A percentile compares a stretch with the other conserved stretches of the same genome.
Conservation (phyloP, 2,329 filamentous ascomycete species). For the Trichoderma koningiopsis region DNA sequence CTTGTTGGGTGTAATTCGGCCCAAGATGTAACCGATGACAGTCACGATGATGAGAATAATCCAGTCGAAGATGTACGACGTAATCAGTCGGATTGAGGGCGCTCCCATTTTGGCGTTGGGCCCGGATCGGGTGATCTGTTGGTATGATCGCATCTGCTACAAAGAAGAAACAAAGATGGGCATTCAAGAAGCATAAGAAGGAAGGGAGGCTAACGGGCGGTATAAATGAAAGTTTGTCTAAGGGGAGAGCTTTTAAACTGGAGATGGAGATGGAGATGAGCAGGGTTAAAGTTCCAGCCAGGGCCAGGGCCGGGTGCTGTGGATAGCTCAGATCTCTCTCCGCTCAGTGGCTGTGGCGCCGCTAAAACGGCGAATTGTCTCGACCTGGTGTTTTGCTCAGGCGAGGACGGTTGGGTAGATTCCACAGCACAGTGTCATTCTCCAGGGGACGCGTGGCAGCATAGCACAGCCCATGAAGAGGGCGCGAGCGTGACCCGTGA, state of each 20-base stretch:
- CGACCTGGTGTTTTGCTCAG: background rate
- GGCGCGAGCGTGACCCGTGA: background rate
- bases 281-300: conserved; percentile 1
- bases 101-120: conserved; percentile 29
- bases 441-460: conserved; percentile 12
- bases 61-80: conserved; percentile 79
- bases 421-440: conserved; percentile 1
- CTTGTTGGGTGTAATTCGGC: conserved; percentile 63
- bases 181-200: background rate
- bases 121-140: conserved; percentile 34
- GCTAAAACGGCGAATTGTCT: background rate
- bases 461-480: conserved; percentile 2
- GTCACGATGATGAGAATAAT: conserved; percentile 63
- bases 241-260: background rate
- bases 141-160: conserved; percentile 34
- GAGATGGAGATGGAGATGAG: background rate
- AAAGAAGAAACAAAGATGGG: background rate
- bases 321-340: conserved; percentile 20
- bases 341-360: conserved; percentile 20
- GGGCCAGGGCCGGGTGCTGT: conserved; percentile 5
- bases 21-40: conserved; percentile 61
- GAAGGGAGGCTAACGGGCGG: background rate
- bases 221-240: background rate
- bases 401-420: background rate
- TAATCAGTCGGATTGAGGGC: conserved; percentile 44